These are phyloP conservation scores for Arachis monticola DNA, from an alignment of 331 rosid species.

Conservation along the genomic window DNA sequence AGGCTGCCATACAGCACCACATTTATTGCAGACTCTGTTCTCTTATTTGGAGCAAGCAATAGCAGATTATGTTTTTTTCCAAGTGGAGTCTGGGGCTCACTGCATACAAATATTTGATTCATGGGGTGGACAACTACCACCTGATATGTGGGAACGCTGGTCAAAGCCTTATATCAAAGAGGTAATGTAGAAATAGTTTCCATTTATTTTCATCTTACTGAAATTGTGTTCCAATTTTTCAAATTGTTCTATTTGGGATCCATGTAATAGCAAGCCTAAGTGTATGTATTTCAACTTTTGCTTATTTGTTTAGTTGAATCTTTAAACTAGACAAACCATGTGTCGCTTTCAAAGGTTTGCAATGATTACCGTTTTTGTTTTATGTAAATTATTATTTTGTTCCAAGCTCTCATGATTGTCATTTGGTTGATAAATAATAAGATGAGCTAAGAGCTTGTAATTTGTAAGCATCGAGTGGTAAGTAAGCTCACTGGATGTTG, in stretches of 20 bases:
- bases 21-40: too few relatives aligned
- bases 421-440: too few relatives aligned
- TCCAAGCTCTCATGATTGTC: too few relatives aligned
- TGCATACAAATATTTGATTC: conserved; percentile 95
- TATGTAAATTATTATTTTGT: too few relatives aligned
- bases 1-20: too few relatives aligned
- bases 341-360: too few relatives aligned
- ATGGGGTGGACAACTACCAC: conserved; percentile 98
- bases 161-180: conserved; percentile 68
- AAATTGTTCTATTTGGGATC: conserved; percentile 13
- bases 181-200: neutral
- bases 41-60: conserved; percentile 1
- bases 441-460: too few relatives aligned
- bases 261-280: conserved; percentile 31
- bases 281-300: conserved; percentile 4
- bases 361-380: too few relatives aligned
- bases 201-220: conserved; percentile 19
- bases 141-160: conserved; percentile 95
- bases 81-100: conserved; percentile 91
- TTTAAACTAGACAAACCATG: neutral
- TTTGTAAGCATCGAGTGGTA: too few relatives aligned
- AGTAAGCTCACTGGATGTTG: too few relatives aligned
- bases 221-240: conserved; percentile 18
- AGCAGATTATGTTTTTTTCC: conserved; percentile 80
- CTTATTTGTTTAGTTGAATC: conserved; percentile 11